Evolutionary conservation across 2,329 filamentous ascomycete species (phyloP), one percentile per base, ranked within the genome.

Genomic region (Penicillium carneum): DNA sequence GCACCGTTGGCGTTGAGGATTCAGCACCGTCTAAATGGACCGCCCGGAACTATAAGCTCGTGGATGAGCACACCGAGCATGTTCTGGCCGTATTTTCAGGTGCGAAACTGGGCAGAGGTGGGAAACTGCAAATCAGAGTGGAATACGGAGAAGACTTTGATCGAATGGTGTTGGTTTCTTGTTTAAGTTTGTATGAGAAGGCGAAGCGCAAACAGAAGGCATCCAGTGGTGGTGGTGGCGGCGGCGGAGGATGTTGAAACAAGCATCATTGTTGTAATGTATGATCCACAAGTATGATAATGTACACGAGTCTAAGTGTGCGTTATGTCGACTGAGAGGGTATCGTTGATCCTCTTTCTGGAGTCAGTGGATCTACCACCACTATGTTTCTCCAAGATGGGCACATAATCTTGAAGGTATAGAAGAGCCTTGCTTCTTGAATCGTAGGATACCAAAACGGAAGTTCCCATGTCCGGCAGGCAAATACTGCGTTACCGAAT

Each of bases 41-140:
- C 45, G 14, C 41, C 11, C 63, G 59, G 5, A 76, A 74, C 59
- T 73, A 69, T 54, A 74, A 75, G 52, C 54, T 71, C 26, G 55
- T 70, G 14, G 66, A 71, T 46, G 63, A 63, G 33, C 42, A 14
- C 20, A 65, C 58, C 3, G 61, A 51, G 18, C 47, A 62, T 12
- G 34, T 71, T 9, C 11, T 68, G 38, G 69, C 68, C n/a, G 62
- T 66, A 2, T 68, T 68, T 26, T 58, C 63, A n/a, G 38, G 55
- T 9, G 58, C 59, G 18, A 53, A 59, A n/a, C 54, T 56, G 10
- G 26, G 46, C 1, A 61, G 61, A 52, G 64, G 59, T 38, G 66
- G 66, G 8, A 63, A 41, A 18, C 36, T 67, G 33, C 61, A 68
- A 52, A 61, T 68, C 55, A 62, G 57, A 47, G 61, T 45, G 29